Conservation (phyloP, 495 filamentous ascomycete species). For the Apodospora peruviana region DNA sequence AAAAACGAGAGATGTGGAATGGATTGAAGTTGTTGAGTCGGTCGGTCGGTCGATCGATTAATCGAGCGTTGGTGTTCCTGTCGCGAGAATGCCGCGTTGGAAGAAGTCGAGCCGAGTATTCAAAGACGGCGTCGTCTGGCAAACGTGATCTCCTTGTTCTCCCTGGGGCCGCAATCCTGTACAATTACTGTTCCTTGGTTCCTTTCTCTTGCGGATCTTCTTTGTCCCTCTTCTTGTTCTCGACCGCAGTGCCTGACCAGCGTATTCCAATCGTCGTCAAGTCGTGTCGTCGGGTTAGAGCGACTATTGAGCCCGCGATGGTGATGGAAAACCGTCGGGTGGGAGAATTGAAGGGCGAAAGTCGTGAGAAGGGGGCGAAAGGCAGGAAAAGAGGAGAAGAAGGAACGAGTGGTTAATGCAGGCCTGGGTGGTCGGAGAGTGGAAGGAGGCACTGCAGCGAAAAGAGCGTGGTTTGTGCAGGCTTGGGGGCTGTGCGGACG, state of each 20-base stretch:
- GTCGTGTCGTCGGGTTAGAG: not conserved
- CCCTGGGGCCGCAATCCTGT: too few species aligned
- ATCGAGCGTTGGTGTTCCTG: too few species aligned
- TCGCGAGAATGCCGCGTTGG: too few species aligned
- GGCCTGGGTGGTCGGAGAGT: slow-evolving; percentile 4
- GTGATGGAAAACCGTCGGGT: slow-evolving; percentile 6
- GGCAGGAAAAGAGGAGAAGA: slow-evolving; percentile 17
- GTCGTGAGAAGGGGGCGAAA: slow-evolving; percentile 13
- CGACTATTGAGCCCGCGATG: too few species aligned
- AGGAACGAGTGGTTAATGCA: slow-evolving; percentile 12
- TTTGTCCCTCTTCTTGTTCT: not conserved
- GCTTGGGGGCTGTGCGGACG: not conserved
- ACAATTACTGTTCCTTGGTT: not conserved
- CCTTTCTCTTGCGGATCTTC: not conserved
- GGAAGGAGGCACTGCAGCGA: slow-evolving; percentile 24
- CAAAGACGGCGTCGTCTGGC: too few species aligned
- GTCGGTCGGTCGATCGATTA: too few species aligned
- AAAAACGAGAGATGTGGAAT: slow-evolving; percentile 3
- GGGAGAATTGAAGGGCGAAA: slow-evolving; percentile 21
- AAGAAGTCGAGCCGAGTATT: too few species aligned
- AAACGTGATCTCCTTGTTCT: too few species aligned
- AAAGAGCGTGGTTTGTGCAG: slow-evolving; percentile 3
- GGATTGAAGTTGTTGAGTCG: too few species aligned
- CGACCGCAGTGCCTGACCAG: not conserved
- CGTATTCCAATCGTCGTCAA: not conserved